A percentile compares a stretch with the other conserved stretches of the same genome.
Evolutionary conservation across 2,329 filamentous ascomycete species (phyloP).

Genomic region (Fonsecaea erecta): DNA sequence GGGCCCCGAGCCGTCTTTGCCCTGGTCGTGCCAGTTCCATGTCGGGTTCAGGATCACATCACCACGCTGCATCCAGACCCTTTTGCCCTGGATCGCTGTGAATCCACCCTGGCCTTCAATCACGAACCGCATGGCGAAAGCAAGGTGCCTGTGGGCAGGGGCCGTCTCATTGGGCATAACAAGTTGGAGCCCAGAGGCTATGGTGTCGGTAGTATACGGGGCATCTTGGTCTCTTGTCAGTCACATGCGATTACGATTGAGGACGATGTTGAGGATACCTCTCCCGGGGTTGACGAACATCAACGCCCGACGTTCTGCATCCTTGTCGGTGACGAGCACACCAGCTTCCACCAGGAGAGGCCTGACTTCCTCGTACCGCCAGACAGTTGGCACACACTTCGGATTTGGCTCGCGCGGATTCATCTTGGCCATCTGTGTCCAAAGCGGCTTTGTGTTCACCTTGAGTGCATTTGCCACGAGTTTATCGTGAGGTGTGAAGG

Average conservation of each 20-base stretch:
- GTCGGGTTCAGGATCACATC: constrained; percentile 63
- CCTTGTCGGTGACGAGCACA: constrained; percentile 44
- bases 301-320: constrained; percentile 48
- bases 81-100: constrained; percentile 61
- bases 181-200: constrained; percentile 62
- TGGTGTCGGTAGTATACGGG: constrained; percentile 62
- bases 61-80: constrained; percentile 57
- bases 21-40: constrained; percentile 66
- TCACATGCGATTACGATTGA: neutral
- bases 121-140: constrained; percentile 63
- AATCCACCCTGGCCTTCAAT: constrained; percentile 62
- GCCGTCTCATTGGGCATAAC: constrained; percentile 62
- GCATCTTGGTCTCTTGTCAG: constrained; percentile 40
- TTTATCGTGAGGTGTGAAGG: neutral
- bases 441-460: constrained; percentile 47
- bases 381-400: constrained; percentile 33
- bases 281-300: constrained; percentile 48
- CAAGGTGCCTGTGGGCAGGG: constrained; percentile 60
- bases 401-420: constrained; percentile 35
- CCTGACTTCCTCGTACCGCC: constrained; percentile 45
- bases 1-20: constrained; percentile 59
- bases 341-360: constrained; percentile 45
- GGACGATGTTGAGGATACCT: constrained; percentile 39
- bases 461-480: constrained; percentile 30
- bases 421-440: constrained; percentile 57